Conservation (phyloP, 2,329 filamentous ascomycete species). For the Penicillium sumatraense region DNA sequence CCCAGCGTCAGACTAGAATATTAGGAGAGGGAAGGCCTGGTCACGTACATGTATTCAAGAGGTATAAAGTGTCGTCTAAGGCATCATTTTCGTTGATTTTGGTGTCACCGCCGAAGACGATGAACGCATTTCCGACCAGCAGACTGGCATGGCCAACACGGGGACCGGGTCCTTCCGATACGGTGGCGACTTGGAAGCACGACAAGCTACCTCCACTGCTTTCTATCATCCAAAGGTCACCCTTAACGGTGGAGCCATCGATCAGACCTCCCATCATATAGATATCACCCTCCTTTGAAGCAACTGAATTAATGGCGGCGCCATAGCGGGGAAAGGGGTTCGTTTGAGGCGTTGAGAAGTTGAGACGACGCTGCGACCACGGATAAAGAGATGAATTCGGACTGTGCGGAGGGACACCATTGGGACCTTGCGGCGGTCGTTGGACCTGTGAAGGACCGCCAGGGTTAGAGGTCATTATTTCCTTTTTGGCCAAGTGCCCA, state of each 20-base stretch:
- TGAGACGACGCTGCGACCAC: constrained; percentile 89
- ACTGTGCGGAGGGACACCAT: constrained; percentile 55
- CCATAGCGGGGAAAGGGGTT: constrained; percentile 97
- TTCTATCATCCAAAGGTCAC: constrained; percentile 97
- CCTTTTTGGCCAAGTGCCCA: not conserved
- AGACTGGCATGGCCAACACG: constrained; percentile 93
- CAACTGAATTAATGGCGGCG: constrained; percentile 87
- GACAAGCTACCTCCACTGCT: constrained; percentile 79
- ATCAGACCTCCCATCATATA: constrained; percentile 98
- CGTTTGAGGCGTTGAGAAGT: constrained; percentile 78
- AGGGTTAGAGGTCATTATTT: constrained; percentile 7
- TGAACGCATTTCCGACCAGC: constrained; percentile 96
- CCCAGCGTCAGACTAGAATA: constrained; percentile 21
- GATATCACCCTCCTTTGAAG: constrained; percentile 95
- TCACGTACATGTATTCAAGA: constrained; percentile 92
- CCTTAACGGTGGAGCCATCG: constrained; percentile 92
- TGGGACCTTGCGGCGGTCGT: constrained; percentile 58
- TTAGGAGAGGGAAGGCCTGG: not conserved
- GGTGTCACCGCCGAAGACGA: constrained; percentile 97
- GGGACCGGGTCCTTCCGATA: constrained; percentile 90
- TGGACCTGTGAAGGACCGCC: constrained; percentile 28
- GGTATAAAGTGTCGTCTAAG: constrained; percentile 92
- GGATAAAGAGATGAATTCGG: constrained; percentile 86
- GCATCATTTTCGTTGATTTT: constrained; percentile 93
- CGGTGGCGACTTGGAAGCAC: constrained; percentile 89